phyloP scores from a whole-genome alignment of 371 early-diverging fungal genomes.

The Mucor saturninus region DNA sequence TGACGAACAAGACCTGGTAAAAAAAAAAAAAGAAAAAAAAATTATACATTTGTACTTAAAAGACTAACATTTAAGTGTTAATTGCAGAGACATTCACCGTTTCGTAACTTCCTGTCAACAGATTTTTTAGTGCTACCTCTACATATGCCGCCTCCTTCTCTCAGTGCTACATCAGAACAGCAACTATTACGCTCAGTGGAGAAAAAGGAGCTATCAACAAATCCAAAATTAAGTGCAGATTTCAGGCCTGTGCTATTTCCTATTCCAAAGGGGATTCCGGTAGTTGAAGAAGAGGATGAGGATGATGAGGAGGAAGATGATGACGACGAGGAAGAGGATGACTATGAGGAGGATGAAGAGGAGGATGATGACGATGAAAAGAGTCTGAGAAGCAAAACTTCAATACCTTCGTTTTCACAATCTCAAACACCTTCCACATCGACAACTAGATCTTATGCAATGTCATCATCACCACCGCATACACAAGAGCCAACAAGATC shows the following conservation, averaged over 20 bases:
- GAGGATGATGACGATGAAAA: constrained; percentile 13
- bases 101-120: constrained; percentile 49
- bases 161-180: constrained; percentile 33
- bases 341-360: constrained; percentile 25
- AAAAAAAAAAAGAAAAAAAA: neutral
- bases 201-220: neutral
- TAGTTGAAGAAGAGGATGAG: constrained; percentile 20
- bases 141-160: constrained; percentile 58
- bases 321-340: constrained; percentile 31
- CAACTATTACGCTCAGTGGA: neutral
- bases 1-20: constrained; percentile 57
- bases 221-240: neutral
- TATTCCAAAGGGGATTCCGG: constrained; percentile 20
- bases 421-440: constrained; percentile 34
- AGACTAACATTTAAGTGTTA: constrained; percentile 7
- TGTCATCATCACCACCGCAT: constrained; percentile 48
- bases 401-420: constrained; percentile 44
- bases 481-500: constrained; percentile 8
- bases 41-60: neutral
- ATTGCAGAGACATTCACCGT: constrained; percentile 28
- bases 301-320: constrained; percentile 33
- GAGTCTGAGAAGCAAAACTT: constrained; percentile 20
- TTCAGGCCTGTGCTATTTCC: constrained; percentile 20
- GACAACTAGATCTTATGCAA: constrained; percentile 41
- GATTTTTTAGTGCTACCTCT: constrained; percentile 55